Base-by-base conservation (phyloP, 148 eudicot genomes). In the Salicornia ramosissima region DNA sequence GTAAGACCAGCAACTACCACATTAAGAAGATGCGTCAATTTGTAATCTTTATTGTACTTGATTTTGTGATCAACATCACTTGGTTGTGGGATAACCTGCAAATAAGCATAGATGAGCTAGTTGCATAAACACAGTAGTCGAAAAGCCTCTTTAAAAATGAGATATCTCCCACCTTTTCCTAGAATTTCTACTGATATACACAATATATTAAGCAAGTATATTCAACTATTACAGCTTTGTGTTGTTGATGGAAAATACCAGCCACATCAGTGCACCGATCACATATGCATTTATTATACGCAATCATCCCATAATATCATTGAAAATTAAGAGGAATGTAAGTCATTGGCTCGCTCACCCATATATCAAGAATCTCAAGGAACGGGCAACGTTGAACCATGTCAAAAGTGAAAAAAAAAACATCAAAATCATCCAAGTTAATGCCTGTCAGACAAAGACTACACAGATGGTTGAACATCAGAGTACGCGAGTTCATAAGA, bases 401-500 rank as follows among this genome's bases (percentile, higher is more conserved):
- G 40, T 1, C 14, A 16, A 39, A 10, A 40, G 58, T n/a, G 12
- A 10, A 42, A 25, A 5, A 31, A 8, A 26, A 19, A 7, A 24
- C 54, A 70, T 1, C 5, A 22, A 0, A 4, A 19, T 58, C 14
- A 1, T 19, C 26, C 53, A 70, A 58, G 46, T 45, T 11, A 4
- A 69, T 22, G 6, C 19, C 16, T 0, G 0, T 18, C 29, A 69
- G 53, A 55, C 52, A 0, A 18, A 69, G 64, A 5, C 10, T 11
- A n/a, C 29, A 16, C 24, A 69, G 53, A 6, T 69, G 25, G 10
- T 69, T 69, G 34, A 56, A 56, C 28, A 19, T 8, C 51, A 56
- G 36, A 29, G 53, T 31, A 8, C 16, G 39, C 9, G 64, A 42
- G 2, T 12, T 29, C 15, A 0, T 28, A 18, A 18, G 9, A 19